phyloP scores from a whole-genome alignment of 192 early-diverging fungal species.

The Coemansia sp. region DNA sequence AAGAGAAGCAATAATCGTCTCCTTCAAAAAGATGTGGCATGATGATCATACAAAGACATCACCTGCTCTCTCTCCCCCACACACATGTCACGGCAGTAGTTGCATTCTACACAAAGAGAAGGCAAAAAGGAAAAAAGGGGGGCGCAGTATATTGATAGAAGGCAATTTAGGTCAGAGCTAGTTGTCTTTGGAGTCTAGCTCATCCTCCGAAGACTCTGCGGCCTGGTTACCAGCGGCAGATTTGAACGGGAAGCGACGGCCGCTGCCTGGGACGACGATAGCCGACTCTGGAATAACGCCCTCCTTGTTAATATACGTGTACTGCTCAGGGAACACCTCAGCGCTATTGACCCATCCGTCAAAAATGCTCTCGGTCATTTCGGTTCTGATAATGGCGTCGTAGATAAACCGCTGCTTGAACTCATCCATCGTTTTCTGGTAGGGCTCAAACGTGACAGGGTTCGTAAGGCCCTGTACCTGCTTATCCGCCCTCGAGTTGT shows the following conservation, averaged over 20 bases:
- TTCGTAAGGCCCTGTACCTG: conserved; percentile 33
- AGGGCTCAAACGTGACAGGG: conserved; percentile 62
- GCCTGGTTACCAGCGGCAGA: neutral
- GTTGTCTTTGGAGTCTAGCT: conserved; percentile 36
- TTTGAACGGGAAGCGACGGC: conserved; percentile 2
- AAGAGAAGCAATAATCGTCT: neutral
- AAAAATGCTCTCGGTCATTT: conserved; percentile 66
- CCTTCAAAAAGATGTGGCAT: neutral
- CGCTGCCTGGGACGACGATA: conserved; percentile 32
- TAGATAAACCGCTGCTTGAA: conserved; percentile 94
- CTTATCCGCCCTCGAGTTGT: conserved; percentile 57
- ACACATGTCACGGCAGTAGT: neutral
- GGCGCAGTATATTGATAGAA: neutral
- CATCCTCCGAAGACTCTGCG: conserved; percentile 41
- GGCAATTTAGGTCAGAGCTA: neutral
- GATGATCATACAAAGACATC: neutral
- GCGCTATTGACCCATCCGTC: conserved; percentile 50
- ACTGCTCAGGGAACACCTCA: conserved; percentile 54
- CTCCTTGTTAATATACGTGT: conserved; percentile 49
- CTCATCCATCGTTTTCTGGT: conserved; percentile 70
- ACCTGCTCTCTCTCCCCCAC: neutral
- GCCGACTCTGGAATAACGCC: conserved; percentile 55
- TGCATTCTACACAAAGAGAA: neutral
- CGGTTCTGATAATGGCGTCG: conserved; percentile 74
- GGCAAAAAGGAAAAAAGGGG: neutral